phyloP scores from a whole-genome alignment of 345 rosid species.

The Ailanthus altissimus region DNA sequence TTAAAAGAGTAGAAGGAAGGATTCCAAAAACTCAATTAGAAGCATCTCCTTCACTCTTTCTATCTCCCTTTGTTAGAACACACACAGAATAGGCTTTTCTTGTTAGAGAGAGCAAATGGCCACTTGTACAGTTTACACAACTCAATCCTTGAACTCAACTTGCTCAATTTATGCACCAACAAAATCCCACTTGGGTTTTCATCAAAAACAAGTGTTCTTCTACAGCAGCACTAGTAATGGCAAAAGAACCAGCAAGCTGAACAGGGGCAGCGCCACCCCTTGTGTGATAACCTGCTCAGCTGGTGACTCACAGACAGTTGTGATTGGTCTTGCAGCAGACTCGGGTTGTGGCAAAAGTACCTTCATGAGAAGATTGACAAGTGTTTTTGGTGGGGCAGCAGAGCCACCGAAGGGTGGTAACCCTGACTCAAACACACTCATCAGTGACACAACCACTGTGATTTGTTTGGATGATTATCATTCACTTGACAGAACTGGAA shows the following conservation, averaged over 20 bases:
- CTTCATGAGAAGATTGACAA: conserved; percentile 87
- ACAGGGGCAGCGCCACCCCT: conserved; percentile 30
- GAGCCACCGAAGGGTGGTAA: conserved; percentile 94
- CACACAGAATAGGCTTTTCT: neutral
- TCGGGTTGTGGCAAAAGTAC: conserved; percentile 96
- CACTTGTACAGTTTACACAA: conserved; percentile 65
- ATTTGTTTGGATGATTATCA: conserved; percentile 94
- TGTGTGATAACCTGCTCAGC: conserved; percentile 61
- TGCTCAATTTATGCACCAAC: conserved; percentile 58
- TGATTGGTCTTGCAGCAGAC: conserved; percentile 92
- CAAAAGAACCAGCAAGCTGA: conserved; percentile 24
- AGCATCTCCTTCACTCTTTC: conserved; percentile 30
- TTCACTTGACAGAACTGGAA: conserved; percentile 79
- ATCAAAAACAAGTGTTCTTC: conserved; percentile 51
- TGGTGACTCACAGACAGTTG: conserved; percentile 57
- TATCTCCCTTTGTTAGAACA: neutral
- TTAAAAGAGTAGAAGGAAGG: conserved; percentile 13
- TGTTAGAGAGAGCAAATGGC: conserved; percentile 47
- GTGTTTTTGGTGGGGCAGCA: conserved; percentile 94
- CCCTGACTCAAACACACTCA: conserved; percentile 94
- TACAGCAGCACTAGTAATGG: conserved; percentile 38
- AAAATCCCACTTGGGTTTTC: conserved; percentile 47
- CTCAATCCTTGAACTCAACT: conserved; percentile 69
- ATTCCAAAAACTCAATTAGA: conserved; percentile 25
- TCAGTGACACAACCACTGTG: conserved; percentile 89